phyloP scores from a whole-genome alignment of 495 filamentous ascomycete genomes.

The Chaetomidium leptoderma region DNA sequence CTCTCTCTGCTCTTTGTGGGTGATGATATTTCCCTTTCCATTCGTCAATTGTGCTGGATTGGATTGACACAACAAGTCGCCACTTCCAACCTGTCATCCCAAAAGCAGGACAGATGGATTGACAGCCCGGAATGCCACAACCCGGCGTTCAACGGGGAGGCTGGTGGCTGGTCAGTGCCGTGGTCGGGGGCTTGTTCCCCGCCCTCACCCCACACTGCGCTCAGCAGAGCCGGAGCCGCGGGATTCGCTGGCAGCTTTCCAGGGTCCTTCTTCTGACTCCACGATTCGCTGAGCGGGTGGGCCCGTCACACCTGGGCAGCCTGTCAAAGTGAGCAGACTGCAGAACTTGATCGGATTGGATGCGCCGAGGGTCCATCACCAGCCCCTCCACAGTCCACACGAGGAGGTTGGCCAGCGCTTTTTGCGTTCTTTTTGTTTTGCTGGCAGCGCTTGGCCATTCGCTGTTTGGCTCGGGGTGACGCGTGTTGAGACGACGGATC shows the following conservation, averaged over 20 bases:
- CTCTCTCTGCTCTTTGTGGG: too few relatives aligned
- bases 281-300: conserved; percentile 32
- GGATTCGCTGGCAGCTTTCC: conserved; percentile 25
- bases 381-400: conserved; percentile 14
- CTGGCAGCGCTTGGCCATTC: neutral
- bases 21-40: neutral
- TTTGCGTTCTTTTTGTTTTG: conserved; percentile 8
- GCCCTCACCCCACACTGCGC: conserved; percentile 13
- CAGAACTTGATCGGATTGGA: conserved; percentile 31
- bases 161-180: neutral
- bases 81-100: neutral
- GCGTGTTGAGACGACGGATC: conserved; percentile 7
- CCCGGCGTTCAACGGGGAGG: neutral
- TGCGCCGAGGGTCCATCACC: conserved; percentile 14
- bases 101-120: neutral
- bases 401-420: conserved; percentile 1
- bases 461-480: conserved; percentile 11
- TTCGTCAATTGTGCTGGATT: neutral
- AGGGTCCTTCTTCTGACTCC: conserved; percentile 20
- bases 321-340: conserved; percentile 30
- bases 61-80: neutral
- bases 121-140: neutral
- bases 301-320: conserved; percentile 10
- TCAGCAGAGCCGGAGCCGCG: conserved; percentile 18
- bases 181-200: neutral